Evolutionary conservation across 1,284 basidiomycete genomes (phyloP).

Genomic region (Puccinia horiana): DNA sequence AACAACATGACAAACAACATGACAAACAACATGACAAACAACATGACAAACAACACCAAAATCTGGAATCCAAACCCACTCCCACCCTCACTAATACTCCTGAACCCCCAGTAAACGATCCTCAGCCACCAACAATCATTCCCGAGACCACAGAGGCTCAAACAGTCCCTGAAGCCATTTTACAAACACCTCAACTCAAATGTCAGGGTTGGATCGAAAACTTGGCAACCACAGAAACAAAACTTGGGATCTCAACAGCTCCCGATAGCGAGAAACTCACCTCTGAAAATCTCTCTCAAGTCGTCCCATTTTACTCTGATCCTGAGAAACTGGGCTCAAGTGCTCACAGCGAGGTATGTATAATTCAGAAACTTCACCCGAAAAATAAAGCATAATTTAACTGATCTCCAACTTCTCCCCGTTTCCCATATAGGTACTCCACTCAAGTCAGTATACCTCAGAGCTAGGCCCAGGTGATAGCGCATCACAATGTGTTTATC

Average conservation of each 20-base stretch:
- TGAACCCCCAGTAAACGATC: no score
- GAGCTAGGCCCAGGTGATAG: slow-evolving; percentile 10
- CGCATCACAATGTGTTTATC: slow-evolving; percentile 26
- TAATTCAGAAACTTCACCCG: neutral
- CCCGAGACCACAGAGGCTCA: no score
- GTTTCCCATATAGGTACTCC: neutral
- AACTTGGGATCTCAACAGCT: neutral
- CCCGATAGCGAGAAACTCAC: neutral
- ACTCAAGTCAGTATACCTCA: slow-evolving; percentile 3
- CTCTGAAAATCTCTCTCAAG: neutral
- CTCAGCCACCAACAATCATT: no score
- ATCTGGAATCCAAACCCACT: no score
- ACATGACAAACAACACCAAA: no score
- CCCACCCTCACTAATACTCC: no score
- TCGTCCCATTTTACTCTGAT: neutral
- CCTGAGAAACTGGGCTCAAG: neutral
- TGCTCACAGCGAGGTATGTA: neutral
- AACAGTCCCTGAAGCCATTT: no score
- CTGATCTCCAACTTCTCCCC: no score
- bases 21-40: no score
- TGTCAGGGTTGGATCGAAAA: neutral
- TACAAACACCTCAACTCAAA: neutral
- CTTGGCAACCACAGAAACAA: neutral
- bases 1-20: no score
- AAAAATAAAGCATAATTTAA: neutral